A percentile compares a stretch with the other conserved stretches of the same genome.
These are phyloP conservation scores for Flaveria linearis DNA, from an alignment of 129 eudicot genomes.

Conservation along the genomic window DNA sequence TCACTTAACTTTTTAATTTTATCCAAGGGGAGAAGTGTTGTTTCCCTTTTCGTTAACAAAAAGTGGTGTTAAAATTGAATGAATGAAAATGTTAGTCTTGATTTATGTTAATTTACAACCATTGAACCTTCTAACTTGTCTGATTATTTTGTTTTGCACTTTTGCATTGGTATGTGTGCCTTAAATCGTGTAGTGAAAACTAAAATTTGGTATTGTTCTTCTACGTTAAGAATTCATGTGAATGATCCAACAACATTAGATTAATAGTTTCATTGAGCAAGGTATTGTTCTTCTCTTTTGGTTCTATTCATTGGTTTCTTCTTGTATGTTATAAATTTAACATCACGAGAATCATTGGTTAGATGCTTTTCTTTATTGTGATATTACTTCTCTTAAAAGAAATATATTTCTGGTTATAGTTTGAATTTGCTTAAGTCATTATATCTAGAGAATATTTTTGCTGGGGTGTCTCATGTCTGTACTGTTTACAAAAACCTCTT, in stretches of 20 bases:
- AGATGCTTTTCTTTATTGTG: conserved; percentile 21
- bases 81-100: not conserved
- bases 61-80: conserved; percentile 1
- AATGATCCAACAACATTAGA: conserved; percentile 25
- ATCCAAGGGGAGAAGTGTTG: conserved; percentile 13
- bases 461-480: conserved; percentile 6
- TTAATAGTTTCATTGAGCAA: conserved; percentile 26
- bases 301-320: conserved; percentile 27
- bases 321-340: conserved; percentile 10
- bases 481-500: conserved; percentile 28
- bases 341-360: conserved; percentile 8
- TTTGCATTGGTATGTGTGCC: conserved; percentile 22
- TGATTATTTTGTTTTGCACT: conserved; percentile 1
- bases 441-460: conserved; percentile 7
- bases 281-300: conserved; percentile 24
- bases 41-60: not conserved
- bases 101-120: too few species aligned
- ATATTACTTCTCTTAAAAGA: not conserved
- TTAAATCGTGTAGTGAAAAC: conserved; percentile 7
- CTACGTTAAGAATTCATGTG: conserved; percentile 26
- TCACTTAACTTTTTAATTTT: conserved; percentile 10
- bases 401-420: conserved; percentile 4
- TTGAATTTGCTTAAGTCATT: conserved; percentile 7
- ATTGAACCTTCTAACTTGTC: conserved; percentile 39
- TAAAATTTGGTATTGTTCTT: too few species aligned